Evolutionary conservation across 371 early-diverging fungal species (phyloP), one percentile per base, ranked within the genome.

Genomic region (Apophysomyces elegans): DNA sequence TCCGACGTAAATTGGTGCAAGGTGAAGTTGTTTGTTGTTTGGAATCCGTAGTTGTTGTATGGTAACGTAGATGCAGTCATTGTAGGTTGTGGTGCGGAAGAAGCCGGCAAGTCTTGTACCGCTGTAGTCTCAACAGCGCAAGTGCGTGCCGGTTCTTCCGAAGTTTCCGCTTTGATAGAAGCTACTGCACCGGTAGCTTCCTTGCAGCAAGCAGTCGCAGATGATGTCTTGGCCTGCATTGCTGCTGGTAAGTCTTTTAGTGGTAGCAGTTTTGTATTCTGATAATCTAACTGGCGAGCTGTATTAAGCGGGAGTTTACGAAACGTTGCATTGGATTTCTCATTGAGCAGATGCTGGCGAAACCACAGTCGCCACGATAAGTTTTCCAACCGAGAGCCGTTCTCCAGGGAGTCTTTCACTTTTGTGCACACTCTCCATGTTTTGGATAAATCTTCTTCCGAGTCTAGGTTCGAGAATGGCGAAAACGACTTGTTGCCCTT

Each of bases 301-400:
- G 83, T 79, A 4, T 41, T 62, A 1, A 66, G 41, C 6, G 84
- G 79, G 37, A 84, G 61, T 44, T 74, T 78, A 54, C 68, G 70
- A 47, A 81, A 83, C 14, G 67, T 60, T 16, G 69, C 66, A 38
- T 67, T 65, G 3, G 70, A 70, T n/a, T 71, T 69, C 32, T 85
- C 83, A 38, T 83, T 90, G 75, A 92, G 79, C 14, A 73, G 39
- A 56, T 81, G 76, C 56, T 81, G 81, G 50, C 73, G 67, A 67
- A 91, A 89, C 94, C 93, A 93, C 38, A 95, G 77, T 59, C 96
- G 78, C 96, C 96, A 95, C 4, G 92, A 89, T 69, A 95, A 78
- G 69, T 95, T 95, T 71, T 95, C 96, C n/a, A 95, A 77, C 44
- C 96, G 80, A 36, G 87, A 88, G 9, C 95, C 96, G 66, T 94